phyloP scores from a whole-genome alignment of 352 stramenopile species.

The Phytophthora ohioensis region DNA sequence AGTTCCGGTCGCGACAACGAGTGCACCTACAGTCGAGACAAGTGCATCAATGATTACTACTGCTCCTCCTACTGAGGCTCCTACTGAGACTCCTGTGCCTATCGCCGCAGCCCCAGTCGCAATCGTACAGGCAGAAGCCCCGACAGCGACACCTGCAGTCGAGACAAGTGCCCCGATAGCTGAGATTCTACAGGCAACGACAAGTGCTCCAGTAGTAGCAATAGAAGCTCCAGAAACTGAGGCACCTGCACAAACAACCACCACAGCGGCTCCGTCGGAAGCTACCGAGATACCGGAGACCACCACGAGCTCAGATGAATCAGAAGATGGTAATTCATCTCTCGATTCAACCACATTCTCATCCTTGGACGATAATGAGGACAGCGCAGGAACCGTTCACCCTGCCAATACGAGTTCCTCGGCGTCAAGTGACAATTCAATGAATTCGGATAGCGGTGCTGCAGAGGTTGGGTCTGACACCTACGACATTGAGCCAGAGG shows the following conservation, averaged over 20 bases:
- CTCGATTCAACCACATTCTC: slow-evolving; percentile 15
- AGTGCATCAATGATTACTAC: slow-evolving; percentile 7
- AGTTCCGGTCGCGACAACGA: too few species aligned
- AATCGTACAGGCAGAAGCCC: slow-evolving; percentile 1
- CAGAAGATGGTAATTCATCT: slow-evolving; percentile 6
- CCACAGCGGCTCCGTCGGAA: background rate
- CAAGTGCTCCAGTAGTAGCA: slow-evolving; percentile 54
- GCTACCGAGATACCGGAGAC: slow-evolving; percentile 3
- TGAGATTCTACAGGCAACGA: slow-evolving; percentile 9
- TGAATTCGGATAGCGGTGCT: slow-evolving; percentile 1
- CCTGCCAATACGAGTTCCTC: slow-evolving; percentile 12
- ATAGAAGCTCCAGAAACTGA: slow-evolving; percentile 22
- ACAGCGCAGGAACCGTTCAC: slow-evolving; percentile 24
- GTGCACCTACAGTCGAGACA: background rate
- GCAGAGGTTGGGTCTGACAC: slow-evolving; percentile 15
- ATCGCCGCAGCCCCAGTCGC: background rate
- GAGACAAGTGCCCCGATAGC: background rate
- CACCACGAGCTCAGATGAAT: slow-evolving; percentile 1
- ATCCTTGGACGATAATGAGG: slow-evolving; percentile 4
- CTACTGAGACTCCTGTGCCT: background rate
- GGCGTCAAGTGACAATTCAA: background rate
- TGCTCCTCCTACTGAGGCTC: slow-evolving; percentile 1
- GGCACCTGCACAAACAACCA: slow-evolving; percentile 6
- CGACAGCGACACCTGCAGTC: background rate
- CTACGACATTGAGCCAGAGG: slow-evolving; percentile 11